phyloP scores from a whole-genome alignment of 805 yeast genomes.

The Candida berthetii region DNA sequence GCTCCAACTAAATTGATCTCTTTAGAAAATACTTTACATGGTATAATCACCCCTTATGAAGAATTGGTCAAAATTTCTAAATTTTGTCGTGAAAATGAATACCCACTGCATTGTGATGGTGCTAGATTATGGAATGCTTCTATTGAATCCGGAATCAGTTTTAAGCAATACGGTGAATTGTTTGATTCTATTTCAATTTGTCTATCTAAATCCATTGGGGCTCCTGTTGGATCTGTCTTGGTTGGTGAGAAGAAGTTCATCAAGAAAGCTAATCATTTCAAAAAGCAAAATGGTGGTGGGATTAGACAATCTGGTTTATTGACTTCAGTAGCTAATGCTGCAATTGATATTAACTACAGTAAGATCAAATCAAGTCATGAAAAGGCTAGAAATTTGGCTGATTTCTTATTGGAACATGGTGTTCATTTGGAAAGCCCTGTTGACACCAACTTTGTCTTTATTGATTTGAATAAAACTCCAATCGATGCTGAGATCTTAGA shows the following conservation, averaged over 20 bases:
- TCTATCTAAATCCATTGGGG: constrained; percentile 85
- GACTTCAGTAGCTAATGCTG: constrained; percentile 70
- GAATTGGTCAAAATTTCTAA: constrained; percentile 66
- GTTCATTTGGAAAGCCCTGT: constrained; percentile 62
- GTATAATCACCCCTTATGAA: constrained; percentile 72
- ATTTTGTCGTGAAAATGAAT: constrained; percentile 56
- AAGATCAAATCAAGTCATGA: constrained; percentile 40
- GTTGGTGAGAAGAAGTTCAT: constrained; percentile 62
- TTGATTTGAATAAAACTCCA: constrained; percentile 41
- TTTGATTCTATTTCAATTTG: constrained; percentile 89
- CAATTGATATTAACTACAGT: constrained; percentile 63
- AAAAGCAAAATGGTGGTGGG: constrained; percentile 93
- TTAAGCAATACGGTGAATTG: constrained; percentile 63
- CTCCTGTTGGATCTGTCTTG: constrained; percentile 87
- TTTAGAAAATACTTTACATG: constrained; percentile 85
- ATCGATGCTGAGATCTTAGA: constrained; percentile 52
- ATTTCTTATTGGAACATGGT: constrained; percentile 44
- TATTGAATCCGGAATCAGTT: constrained; percentile 46
- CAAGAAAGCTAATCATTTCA: constrained; percentile 73
- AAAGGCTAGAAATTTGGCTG: constrained; percentile 44
- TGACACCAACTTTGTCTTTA: constrained; percentile 78
- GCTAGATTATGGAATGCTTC: constrained; percentile 94
- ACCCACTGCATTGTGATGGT: constrained; percentile 82
- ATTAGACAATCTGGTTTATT: constrained; percentile 83
- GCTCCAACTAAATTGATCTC: constrained; percentile 87